phyloP scores from a whole-genome alignment of 1,139 yeast species.

The Debaryomyces fabryi region DNA sequence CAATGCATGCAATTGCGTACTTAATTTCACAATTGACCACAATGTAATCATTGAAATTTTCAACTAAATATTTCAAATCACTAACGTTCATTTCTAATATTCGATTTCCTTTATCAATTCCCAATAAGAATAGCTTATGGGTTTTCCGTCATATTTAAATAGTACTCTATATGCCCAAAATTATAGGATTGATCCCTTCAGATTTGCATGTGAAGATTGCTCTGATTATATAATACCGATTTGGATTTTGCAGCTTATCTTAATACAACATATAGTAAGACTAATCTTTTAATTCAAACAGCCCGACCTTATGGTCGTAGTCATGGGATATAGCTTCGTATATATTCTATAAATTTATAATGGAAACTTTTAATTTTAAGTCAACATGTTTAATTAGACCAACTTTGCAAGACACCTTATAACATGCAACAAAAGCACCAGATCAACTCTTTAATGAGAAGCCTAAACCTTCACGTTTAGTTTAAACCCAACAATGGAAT shows the following conservation, averaged over 20 bases:
- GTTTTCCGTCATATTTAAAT: background rate
- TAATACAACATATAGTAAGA: background rate
- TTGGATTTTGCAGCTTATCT: background rate
- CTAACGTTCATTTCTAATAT: conserved; percentile 8
- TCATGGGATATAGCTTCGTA: background rate
- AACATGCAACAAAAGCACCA: too few relatives aligned
- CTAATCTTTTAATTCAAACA: background rate
- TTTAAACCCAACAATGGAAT: conserved; percentile 34
- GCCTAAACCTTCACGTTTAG: conserved; percentile 34
- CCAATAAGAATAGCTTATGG: background rate
- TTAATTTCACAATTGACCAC: conserved; percentile 25
- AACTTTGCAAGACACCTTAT: too few relatives aligned
- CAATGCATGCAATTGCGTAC: conserved; percentile 59
- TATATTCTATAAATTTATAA: background rate
- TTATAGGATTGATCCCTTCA: background rate
- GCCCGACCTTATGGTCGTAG: background rate
- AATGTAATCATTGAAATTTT: conserved; percentile 27
- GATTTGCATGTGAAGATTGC: conserved; percentile 6
- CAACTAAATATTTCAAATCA: conserved; percentile 20
- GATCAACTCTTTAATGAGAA: too few relatives aligned
- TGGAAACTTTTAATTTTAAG: background rate
- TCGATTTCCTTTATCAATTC: background rate
- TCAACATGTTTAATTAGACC: background rate
- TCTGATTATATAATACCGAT: background rate
- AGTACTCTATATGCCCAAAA: conserved; percentile 4